Evolutionary conservation across 805 yeast genomes (phyloP), one percentile per base, ranked within the genome.

Genomic region (Brettanomyces sp.): DNA sequence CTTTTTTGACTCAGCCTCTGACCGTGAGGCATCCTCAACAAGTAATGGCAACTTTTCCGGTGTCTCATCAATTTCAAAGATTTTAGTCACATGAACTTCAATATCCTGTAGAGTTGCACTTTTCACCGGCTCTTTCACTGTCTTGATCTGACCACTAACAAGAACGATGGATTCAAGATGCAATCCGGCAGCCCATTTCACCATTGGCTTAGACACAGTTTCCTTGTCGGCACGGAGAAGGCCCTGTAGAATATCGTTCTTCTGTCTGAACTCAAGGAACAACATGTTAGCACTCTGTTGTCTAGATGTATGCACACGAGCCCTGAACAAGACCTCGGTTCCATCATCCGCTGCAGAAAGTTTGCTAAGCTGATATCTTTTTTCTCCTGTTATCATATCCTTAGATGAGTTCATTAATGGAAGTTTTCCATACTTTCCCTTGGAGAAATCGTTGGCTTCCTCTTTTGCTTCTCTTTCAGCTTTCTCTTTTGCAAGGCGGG

Each of bases 211-310:
- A 44, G 96, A 85, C 42, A 93, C 74, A 41, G 82, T 69, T 9
- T 69, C 70, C 58, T 79, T 78, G 58, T 84, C 80, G 50, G 85
- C 83, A 62, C 82, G 87, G 52, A 90, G 72, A 51, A 93, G 74
- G 48, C 85, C 95, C 73, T 91, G 98, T 58, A 90, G 78, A 58
- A 83, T 68, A 49, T 78, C 77, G 46, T 77, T 73, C 69, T 88
- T 96, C 72, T 93, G 99, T 72, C 99, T 85, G 57, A 93, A 80
- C 24, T 95, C 80, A 57, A 91, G 68, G 66, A 93, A 93, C 45
- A 85, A 77, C 84, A 93, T 81, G 53, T 95, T 89, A 59, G 95
- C 95, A 66, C 96, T 95, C 67, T 91, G 98, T 62, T 88, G 85
- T 72, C 99, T 85, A 12, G 91, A 77, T 51, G 81, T 88, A 67